Evolutionary conservation across 2,329 filamentous ascomycete genomes (phyloP), one percentile per base, ranked within the genome.

Genomic region (Penicillium sp.): DNA sequence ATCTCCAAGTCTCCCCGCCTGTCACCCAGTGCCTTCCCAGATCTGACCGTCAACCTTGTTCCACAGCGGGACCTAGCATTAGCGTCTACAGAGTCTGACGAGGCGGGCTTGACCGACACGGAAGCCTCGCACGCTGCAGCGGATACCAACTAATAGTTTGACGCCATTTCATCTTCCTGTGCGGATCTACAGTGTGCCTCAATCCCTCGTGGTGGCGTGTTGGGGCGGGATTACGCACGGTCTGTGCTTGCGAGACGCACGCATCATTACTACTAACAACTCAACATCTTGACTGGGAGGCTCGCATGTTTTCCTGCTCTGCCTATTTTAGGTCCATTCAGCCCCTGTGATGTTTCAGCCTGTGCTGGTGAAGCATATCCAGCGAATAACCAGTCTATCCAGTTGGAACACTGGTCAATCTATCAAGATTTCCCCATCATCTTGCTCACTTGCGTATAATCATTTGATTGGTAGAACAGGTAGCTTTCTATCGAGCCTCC

Each of bases 11-110:
- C 45, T 47, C 55, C 54, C 58, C 57, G 59, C 50, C 25, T 62
- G 53, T 59, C 60, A 37, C 59, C 61, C 58, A 60, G 53, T 54
- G 51, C 59, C 43, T 58, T 59, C 17, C 59, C 66, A 39, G 60
- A 63, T 28, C 60, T 62, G 48, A 54, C 49, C 45, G 55, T 60
- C 50, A 56, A 56, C 38, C 45, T 25, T 31, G 60, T 64, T 58
- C 63, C 63, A 64, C 63, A 55, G 39, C 60, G 64, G 60, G 58
- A 58, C 50, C 61, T 62, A 62, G 38, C 42, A 20, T 59, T 67
- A 63, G 63, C 64, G 58, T 58, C 60, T 17, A 64, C 59, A 17
- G 47, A 50, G 55, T 66, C 59, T 64, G 57, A 68, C 65, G 65
- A 68, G 55, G 59, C 54, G 51, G 56, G 43, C 60, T 58, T 66